Base-by-base conservation (phyloP, 306 rosid species). In the Benincasa hispida region DNA sequence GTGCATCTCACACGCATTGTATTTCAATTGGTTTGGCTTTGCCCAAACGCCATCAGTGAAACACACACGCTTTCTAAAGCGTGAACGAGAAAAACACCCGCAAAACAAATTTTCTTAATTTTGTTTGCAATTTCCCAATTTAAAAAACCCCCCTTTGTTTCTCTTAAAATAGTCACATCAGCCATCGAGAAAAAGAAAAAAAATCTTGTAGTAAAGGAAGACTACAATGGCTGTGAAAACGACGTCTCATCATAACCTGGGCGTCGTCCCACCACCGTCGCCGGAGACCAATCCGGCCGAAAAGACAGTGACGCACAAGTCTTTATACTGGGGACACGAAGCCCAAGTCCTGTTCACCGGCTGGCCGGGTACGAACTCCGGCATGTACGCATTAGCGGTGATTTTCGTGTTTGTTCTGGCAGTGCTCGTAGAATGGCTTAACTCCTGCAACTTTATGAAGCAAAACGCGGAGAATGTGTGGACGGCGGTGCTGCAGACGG, bases 381-480 rank as follows among this genome's bases (percentile, higher is more conserved):
- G 57, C 83, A 90, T 90, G 93, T 92, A 92, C 10, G 85, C 83
- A 13, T 60, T 92, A 81, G 85, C 96, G 25, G 72, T 90, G 82
- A 24, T 83, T 24, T 83, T 90, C 18, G 86, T 92, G n/a, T 90
- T 90, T 75, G 72, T 72, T 10, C 45, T 84, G 77, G 91, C 96
- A 47, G 37, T 87, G 32, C 10, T 87, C 18, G 85, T 90, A 27
- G 98, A 92, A 86, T 92, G 87, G 89, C 91, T 78, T 2, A 85
- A 85, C 22, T 80, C 62, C 61, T 85, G 84, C 24, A 79, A 84
- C 4, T 69, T 88, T 11, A 56, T 82, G 24, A 85, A 86, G 68
- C 79, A 87, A 0, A 86, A 47, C 5, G 41, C 67, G 11, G 68
- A 83, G 54, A 77, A 53, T 73, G 76, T 87, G 37, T 66, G 53